Percentiles rank a stretch among this genome's conserved stretches.
Evolutionary conservation across 352 stramenopile species (phyloP).

Genomic region (Thalassiosira mediterranea): DNA sequence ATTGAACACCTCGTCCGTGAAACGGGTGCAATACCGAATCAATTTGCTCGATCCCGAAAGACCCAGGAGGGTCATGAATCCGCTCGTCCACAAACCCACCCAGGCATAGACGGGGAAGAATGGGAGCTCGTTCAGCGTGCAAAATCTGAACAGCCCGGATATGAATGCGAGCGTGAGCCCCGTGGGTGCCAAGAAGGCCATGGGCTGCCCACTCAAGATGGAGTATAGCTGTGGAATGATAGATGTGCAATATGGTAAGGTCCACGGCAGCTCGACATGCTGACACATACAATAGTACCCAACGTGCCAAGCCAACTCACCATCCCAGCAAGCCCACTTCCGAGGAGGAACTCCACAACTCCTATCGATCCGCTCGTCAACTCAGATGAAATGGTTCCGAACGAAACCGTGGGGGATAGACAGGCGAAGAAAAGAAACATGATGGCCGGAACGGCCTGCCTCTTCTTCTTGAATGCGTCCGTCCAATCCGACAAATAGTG

Average conservation of each 20-base stretch:
- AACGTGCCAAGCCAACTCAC: no score
- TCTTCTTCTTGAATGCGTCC: constrained; percentile 77
- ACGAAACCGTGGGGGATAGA: constrained; percentile 85
- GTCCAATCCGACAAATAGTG: constrained; percentile 81
- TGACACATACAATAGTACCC: no score
- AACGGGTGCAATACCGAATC: constrained; percentile 87
- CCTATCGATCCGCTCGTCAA: constrained; percentile 86
- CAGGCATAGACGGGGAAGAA: constrained; percentile 88
- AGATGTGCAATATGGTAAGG: neutral
- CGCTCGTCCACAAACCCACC: constrained; percentile 86
- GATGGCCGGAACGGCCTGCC: constrained; percentile 77
- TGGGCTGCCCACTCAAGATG: constrained; percentile 81
- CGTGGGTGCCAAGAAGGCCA: constrained; percentile 84
- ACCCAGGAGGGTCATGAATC: constrained; percentile 82
- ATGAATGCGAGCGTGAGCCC: constrained; percentile 85
- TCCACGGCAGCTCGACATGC: neutral
- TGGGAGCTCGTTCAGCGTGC: constrained; percentile 71
- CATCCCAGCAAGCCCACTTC: constrained; percentile 75
- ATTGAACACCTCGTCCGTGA: constrained; percentile 90
- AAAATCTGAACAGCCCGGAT: constrained; percentile 79
- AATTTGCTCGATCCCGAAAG: constrained; percentile 76
- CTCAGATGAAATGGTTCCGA: constrained; percentile 85
- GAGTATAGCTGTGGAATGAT: constrained; percentile 62
- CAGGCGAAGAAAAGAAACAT: constrained; percentile 89
- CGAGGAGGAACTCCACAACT: constrained; percentile 83